A percentile compares a stretch with the other conserved stretches of the same genome.
phyloP scores from a whole-genome alignment of 345 rosid species.

The Hirschfeldia incana region DNA sequence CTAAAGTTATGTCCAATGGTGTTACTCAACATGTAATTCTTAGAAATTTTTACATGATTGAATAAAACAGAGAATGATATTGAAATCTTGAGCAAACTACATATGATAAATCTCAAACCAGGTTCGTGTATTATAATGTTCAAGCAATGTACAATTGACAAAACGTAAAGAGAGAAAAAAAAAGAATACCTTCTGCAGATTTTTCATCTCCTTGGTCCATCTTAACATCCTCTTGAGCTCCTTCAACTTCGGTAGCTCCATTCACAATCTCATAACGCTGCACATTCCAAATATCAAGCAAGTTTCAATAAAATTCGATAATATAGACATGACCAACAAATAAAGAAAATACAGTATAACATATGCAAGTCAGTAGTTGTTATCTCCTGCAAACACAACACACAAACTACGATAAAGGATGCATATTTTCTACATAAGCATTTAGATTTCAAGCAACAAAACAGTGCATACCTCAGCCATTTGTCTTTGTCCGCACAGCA shows the following conservation, averaged over 20 bases:
- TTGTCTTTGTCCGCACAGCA: conserved; percentile 93
- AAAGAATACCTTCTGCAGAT: conserved; percentile 53
- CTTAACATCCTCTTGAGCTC: conserved; percentile 48
- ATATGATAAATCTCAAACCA: too few relatives aligned
- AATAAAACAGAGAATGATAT: too few relatives aligned
- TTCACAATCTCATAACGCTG: conserved; percentile 88
- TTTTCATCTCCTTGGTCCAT: conserved; percentile 61
- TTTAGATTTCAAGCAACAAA: conserved; percentile 3
- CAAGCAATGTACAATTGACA: background rate
- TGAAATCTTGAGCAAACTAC: too few relatives aligned
- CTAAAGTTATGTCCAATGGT: too few relatives aligned
- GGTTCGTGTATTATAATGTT: too few relatives aligned
- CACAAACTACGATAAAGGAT: background rate
- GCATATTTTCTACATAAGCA: conserved; percentile 9
- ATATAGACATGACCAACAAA: too few relatives aligned
- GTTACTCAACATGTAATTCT: too few relatives aligned
- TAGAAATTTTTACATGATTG: too few relatives aligned
- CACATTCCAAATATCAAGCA: too few relatives aligned
- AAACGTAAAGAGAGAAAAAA: background rate
- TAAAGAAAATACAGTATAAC: too few relatives aligned
- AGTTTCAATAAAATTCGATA: too few relatives aligned
- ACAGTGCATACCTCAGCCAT: conserved; percentile 77
- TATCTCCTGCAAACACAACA: conserved; percentile 75
- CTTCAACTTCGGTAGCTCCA: conserved; percentile 71
- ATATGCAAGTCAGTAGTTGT: too few relatives aligned